A percentile compares a stretch with the other conserved stretches of the same genome.
Conservation (phyloP, 1,284 basidiomycete species). For the Apiotrichum brassicae region DNA sequence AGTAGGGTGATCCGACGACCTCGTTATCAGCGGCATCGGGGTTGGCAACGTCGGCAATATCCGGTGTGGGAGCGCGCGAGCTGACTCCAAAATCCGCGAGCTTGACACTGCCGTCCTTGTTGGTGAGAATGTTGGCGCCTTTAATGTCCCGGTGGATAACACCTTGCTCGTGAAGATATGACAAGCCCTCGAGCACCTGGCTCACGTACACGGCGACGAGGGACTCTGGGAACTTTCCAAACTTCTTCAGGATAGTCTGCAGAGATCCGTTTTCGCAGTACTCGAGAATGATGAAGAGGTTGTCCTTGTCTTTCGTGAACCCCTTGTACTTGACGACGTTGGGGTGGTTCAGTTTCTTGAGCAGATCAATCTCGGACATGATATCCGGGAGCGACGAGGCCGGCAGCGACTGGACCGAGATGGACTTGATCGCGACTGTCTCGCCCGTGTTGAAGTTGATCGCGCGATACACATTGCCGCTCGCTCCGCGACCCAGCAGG, state of each 20-base stretch:
- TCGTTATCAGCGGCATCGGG: conserved; percentile 57
- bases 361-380: conserved; percentile 91
- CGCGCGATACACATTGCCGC: conserved; percentile 87
- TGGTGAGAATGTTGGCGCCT: conserved; percentile 95
- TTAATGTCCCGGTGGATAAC: conserved; percentile 99
- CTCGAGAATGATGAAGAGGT: conserved; percentile 94
- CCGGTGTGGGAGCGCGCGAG: conserved; percentile 48
- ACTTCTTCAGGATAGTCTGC: conserved; percentile 89
- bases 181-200: conserved; percentile 79
- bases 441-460: conserved; percentile 95
- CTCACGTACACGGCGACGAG: conserved; percentile 94
- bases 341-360: conserved; percentile 87
- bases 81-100: conserved; percentile 92
- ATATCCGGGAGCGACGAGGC: conserved; percentile 90
- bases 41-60: conserved; percentile 13
- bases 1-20: conserved; percentile 94
- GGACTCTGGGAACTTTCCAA: conserved; percentile 95
- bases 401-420: conserved; percentile 85
- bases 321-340: conserved; percentile 99
- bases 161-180: conserved; percentile 86
- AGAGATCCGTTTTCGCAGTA: conserved; percentile 95
- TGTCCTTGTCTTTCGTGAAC: conserved; percentile 89
- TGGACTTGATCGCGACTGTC: conserved; percentile 92
- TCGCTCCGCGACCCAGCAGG: conserved; percentile 87
- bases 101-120: conserved; percentile 95